These are phyloP conservation scores for Backusella tarrabulga DNA, from an alignment of 192 early-diverging fungal genomes.

Conservation along the genomic window DNA sequence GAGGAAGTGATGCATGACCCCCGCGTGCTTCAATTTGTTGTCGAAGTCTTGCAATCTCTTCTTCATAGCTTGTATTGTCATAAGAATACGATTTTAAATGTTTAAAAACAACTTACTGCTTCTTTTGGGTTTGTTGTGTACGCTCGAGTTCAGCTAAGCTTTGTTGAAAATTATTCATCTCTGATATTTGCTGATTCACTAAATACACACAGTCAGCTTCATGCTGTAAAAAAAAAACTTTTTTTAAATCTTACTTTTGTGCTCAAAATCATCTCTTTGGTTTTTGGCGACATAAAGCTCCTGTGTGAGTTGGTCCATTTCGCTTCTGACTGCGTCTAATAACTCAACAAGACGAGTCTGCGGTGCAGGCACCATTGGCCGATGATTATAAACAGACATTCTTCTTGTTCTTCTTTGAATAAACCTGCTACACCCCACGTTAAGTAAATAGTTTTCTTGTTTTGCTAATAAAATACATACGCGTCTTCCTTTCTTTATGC, in stretches of 20 bases:
- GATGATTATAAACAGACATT: conserved; percentile 69
- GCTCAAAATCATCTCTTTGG: conserved; percentile 86
- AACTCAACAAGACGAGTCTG: conserved; percentile 70
- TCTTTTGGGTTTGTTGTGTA: conserved; percentile 73
- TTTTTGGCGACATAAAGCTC: conserved; percentile 70
- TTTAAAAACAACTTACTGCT: conserved; percentile 52
- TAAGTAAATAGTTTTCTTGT: neutral
- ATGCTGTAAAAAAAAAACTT: neutral
- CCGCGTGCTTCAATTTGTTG: conserved; percentile 80
- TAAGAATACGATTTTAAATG: neutral
- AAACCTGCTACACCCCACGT: neutral
- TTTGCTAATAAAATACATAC: neutral
- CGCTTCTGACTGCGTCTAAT: conserved; percentile 76
- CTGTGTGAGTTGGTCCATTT: conserved; percentile 77
- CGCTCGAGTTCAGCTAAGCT: conserved; percentile 79
- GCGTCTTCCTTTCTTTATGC: neutral
- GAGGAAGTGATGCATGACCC: conserved; percentile 53
- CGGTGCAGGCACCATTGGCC: conserved; percentile 72
- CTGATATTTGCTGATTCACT: conserved; percentile 76
- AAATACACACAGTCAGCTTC: neutral
- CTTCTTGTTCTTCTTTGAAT: neutral
- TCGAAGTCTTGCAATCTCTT: conserved; percentile 79
- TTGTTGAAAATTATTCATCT: conserved; percentile 79
- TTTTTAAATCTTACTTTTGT: conserved; percentile 63
- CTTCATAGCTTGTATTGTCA: conserved; percentile 61